Conservation (phyloP, 2,329 filamentous ascomycete genomes). For the Ascochyta clinopodiicola region DNA sequence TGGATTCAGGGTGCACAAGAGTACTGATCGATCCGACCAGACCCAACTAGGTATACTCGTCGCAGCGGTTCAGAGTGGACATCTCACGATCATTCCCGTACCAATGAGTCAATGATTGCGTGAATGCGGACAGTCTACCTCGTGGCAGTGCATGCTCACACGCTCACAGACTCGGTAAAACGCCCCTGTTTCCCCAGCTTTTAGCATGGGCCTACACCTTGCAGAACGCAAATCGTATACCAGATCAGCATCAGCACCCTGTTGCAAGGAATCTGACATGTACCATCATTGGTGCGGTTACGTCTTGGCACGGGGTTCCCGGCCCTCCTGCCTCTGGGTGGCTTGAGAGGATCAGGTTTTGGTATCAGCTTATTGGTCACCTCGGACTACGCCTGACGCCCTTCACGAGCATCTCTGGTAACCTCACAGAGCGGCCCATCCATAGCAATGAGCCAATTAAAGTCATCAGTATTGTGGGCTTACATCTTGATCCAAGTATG, state of each 20-base stretch:
- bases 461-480: constrained; percentile 9
- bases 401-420: constrained; percentile 21
- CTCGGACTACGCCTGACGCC: constrained; percentile 17
- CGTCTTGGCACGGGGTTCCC: constrained; percentile 27
- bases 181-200: constrained; percentile 19
- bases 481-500: constrained; percentile 3
- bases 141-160: constrained; percentile 16
- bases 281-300: constrained; percentile 16
- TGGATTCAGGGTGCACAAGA: constrained; percentile 1
- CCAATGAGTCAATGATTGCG: constrained; percentile 3
- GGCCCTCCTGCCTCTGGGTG: constrained; percentile 32
- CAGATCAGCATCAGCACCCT: constrained; percentile 15
- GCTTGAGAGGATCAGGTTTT: constrained; percentile 22
- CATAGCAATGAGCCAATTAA: constrained; percentile 8
- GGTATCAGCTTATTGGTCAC: constrained; percentile 25
- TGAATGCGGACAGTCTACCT: constrained; percentile 8
- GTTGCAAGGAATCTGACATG: constrained; percentile 3
- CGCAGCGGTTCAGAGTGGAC: background rate
- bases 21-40: background rate
- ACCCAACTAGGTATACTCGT: background rate
- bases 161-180: constrained; percentile 20
- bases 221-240: constrained; percentile 19
- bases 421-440: constrained; percentile 23
- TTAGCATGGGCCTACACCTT: constrained; percentile 21
- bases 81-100: background rate